Evolutionary conservation across 495 filamentous ascomycete genomes (phyloP).

Genomic region (Tuber umbilicatum): DNA sequence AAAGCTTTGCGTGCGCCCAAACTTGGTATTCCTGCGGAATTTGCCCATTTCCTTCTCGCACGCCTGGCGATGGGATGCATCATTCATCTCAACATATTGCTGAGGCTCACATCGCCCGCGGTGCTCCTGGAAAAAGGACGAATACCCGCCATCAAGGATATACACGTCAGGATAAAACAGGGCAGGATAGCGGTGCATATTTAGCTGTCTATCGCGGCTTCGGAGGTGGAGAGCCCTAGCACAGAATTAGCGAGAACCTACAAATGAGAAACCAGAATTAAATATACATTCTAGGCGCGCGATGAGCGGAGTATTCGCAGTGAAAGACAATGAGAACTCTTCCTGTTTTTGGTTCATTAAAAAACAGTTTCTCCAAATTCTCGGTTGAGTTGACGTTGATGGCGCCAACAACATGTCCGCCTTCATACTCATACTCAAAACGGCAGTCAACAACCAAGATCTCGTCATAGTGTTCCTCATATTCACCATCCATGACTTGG

Average conservation of each 20-base stretch:
- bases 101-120: slow-evolving; percentile 78
- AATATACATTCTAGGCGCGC: slow-evolving; percentile 79
- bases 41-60: slow-evolving; percentile 92
- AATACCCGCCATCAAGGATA: slow-evolving; percentile 94
- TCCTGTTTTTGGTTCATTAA: slow-evolving; percentile 54
- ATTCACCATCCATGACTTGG: slow-evolving; percentile 80
- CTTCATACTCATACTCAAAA: slow-evolving; percentile 97
- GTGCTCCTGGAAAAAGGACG: slow-evolving; percentile 75
- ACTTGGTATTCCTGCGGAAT: slow-evolving; percentile 65
- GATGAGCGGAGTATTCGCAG: slow-evolving; percentile 96
- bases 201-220: slow-evolving; percentile 72
- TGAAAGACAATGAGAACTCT: slow-evolving; percentile 84
- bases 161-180: slow-evolving; percentile 94
- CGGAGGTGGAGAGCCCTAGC: slow-evolving; percentile 71
- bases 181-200: slow-evolving; percentile 73
- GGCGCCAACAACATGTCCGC: slow-evolving; percentile 87
- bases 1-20: slow-evolving; percentile 86
- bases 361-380: slow-evolving; percentile 66
- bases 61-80: slow-evolving; percentile 76
- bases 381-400: slow-evolving; percentile 97
- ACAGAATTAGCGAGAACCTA: slow-evolving; percentile 12
- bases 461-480: slow-evolving; percentile 62
- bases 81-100: slow-evolving; percentile 92
- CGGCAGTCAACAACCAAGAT: slow-evolving; percentile 88
- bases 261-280: slow-evolving; percentile 34